Evolutionary conservation across 1,139 yeast genomes (phyloP), one percentile per base, ranked within the genome.

Genomic region (Geotrichum citri-aurantii): DNA sequence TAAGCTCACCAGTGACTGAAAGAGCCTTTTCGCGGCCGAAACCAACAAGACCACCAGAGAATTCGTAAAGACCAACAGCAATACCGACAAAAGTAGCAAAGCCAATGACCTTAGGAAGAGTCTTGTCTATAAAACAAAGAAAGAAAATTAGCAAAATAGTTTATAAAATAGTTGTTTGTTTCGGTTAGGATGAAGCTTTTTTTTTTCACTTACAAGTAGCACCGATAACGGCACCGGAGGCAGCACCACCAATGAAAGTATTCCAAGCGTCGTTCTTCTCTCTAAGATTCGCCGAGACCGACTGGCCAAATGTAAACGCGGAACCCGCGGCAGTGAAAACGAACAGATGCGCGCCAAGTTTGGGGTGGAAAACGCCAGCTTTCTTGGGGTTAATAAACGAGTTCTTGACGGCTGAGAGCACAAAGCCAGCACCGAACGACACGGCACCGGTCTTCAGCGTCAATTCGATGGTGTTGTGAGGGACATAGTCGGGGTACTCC

Each of bases 221-320:
- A 60, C 82, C 82, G 33, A 76, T 64, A 31, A 78, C 61, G 7
- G 76, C 76, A 55, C 83, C 83, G 49, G 82, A 81, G 26, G 79
- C 70, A 29, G 77, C 74, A 50, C 84, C 84, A 46, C 85, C 83
- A 54, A 72, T 68, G 61, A 80, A 76, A 57, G 80, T 78, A 66
- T 78, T 81, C 55, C 73, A 65, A 2, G 81, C 77, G 55, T 78
- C 79, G 60, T 76, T 76, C 62, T 71, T 70, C 64, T 76, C 77
- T 55, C 80, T 71, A 59, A 79, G 65, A 65, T 79, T 79, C 55
- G 80, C 72, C 12, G 77, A 59, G 2, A 76, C 73, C 21, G 74
- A 66, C 49, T 75, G 74, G 14, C 71, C 71, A 59, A 77, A 73
- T 53, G 73, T 69, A 68, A 70, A 79, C 23, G 76, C 69, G n/a